Percentiles rank a stretch among this genome's conserved stretches.
Conservation (phyloP, 179 eudicot genomes). For the Gypsophila paniculata region DNA sequence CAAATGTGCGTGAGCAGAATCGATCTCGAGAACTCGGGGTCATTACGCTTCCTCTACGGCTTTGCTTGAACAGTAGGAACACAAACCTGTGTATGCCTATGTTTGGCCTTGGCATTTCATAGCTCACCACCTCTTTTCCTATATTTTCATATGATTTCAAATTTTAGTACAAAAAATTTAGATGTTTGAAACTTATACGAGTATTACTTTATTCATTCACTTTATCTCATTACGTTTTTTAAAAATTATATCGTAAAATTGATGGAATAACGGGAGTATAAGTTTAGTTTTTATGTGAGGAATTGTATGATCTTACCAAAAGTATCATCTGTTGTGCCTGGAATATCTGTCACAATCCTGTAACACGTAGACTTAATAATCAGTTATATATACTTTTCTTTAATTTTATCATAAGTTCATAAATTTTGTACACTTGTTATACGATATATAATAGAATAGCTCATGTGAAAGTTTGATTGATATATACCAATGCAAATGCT, state of each 20-base stretch:
- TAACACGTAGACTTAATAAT: not conserved
- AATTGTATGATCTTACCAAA: slow-evolving; percentile 29
- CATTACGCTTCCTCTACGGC: slow-evolving; percentile 17
- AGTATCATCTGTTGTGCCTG: slow-evolving; percentile 41
- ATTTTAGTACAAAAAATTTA: too few relatives aligned
- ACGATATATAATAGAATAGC: too few relatives aligned
- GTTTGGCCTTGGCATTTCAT: slow-evolving; percentile 76
- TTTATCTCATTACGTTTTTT: too few relatives aligned
- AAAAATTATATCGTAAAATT: too few relatives aligned
- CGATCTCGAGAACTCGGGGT: slow-evolving; percentile 47
- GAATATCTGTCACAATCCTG: slow-evolving; percentile 47
- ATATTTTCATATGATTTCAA: not conserved
- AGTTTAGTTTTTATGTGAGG: not conserved
- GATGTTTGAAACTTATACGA: too few relatives aligned
- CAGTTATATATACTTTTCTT: not conserved
- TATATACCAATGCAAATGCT: slow-evolving; percentile 73
- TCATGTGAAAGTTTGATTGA: not conserved
- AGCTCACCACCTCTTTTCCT: slow-evolving; percentile 61
- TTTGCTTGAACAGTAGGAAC: slow-evolving; percentile 63
- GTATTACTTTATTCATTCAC: too few relatives aligned
- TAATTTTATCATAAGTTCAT: not conserved
- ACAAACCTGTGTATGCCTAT: slow-evolving; percentile 84
- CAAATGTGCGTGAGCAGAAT: slow-evolving; percentile 62
- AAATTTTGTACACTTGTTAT: too few relatives aligned
- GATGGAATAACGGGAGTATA: too few relatives aligned